A percentile compares a stretch with the other conserved stretches of the same genome.
phyloP scores from a whole-genome alignment of 352 stramenopile species.

The Pythium utonaiense region DNA sequence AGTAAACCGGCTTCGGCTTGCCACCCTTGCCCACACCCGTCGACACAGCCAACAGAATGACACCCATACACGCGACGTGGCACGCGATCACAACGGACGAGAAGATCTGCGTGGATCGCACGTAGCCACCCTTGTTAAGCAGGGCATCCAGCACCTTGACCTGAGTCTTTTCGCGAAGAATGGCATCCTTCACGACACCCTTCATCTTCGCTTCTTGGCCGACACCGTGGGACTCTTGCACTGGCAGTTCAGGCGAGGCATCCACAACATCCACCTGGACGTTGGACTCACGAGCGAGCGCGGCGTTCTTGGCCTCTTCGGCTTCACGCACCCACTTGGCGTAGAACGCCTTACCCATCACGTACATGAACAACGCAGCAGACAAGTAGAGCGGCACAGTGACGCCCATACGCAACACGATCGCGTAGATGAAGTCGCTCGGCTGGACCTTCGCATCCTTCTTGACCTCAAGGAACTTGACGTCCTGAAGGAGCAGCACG shows the following conservation, averaged over 20 bases:
- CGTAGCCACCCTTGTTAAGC: slow-evolving; percentile 73
- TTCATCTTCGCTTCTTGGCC: slow-evolving; percentile 31
- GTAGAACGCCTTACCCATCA: slow-evolving; percentile 72
- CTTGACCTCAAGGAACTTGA: slow-evolving; percentile 75
- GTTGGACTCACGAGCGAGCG: slow-evolving; percentile 36
- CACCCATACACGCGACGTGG: slow-evolving; percentile 70
- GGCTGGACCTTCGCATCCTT: slow-evolving; percentile 45
- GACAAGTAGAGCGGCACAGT: slow-evolving; percentile 72
- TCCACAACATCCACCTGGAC: slow-evolving; percentile 29
- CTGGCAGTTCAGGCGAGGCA: slow-evolving; percentile 12
- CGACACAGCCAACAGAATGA: slow-evolving; percentile 60
- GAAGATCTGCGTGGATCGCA: slow-evolving; percentile 78
- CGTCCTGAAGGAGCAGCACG: slow-evolving; percentile 69
- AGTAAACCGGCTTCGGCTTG: slow-evolving; percentile 74
- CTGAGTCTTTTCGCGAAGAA: slow-evolving; percentile 46
- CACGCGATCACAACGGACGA: slow-evolving; percentile 62
- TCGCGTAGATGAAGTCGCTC: slow-evolving; percentile 51
- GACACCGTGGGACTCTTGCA: slow-evolving; percentile 6
- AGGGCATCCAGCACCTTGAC: slow-evolving; percentile 54
- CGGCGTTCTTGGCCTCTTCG: slow-evolving; percentile 57
- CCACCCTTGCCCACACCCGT: slow-evolving; percentile 31
- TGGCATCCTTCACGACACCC: slow-evolving; percentile 38
- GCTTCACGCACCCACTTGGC: slow-evolving; percentile 63
- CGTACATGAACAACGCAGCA: slow-evolving; percentile 72
- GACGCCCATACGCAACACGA: slow-evolving; percentile 63